These are phyloP conservation scores for Carex pumila DNA, from an alignment of 176 grass and related monocot species.

Conservation along the genomic window DNA sequence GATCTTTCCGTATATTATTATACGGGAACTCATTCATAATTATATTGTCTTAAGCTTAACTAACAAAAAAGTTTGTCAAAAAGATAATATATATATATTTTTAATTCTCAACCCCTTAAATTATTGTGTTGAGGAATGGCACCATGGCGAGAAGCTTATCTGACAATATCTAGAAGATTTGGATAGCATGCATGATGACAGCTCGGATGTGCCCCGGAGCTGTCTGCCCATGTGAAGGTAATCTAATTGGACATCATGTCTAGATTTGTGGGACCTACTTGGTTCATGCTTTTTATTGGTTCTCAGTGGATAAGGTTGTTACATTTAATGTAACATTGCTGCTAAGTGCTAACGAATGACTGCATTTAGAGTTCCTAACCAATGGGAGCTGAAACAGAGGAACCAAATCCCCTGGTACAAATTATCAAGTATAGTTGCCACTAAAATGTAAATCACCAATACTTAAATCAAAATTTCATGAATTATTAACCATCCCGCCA, in stretches of 20 bases:
- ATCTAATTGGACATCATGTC: not conserved
- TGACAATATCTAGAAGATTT: not conserved
- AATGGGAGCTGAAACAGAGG: no score
- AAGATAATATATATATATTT: not conserved
- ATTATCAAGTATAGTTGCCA: not conserved
- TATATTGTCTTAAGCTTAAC: not conserved
- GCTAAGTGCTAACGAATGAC: not conserved
- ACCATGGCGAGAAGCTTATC: not conserved
- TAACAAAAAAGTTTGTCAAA: not conserved
- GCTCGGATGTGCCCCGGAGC: not conserved
- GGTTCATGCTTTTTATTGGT: constrained; percentile 5
- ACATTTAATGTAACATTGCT: not conserved
- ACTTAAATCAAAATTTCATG: not conserved
- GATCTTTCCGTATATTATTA: not conserved
- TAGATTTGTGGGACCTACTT: constrained; percentile 1
- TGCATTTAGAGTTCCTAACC: not conserved
- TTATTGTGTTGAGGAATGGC: not conserved
- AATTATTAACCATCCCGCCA: not conserved
- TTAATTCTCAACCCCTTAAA: not conserved
- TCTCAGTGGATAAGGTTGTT: constrained; percentile 5
- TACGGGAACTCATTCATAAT: not conserved
- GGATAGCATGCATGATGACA: not conserved
- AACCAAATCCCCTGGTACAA: not conserved
- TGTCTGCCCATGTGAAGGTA: constrained; percentile 20
- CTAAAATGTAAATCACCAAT: not conserved